Conservation (phyloP, 2,329 filamentous ascomycete genomes). For the Phialophora expanda region DNA sequence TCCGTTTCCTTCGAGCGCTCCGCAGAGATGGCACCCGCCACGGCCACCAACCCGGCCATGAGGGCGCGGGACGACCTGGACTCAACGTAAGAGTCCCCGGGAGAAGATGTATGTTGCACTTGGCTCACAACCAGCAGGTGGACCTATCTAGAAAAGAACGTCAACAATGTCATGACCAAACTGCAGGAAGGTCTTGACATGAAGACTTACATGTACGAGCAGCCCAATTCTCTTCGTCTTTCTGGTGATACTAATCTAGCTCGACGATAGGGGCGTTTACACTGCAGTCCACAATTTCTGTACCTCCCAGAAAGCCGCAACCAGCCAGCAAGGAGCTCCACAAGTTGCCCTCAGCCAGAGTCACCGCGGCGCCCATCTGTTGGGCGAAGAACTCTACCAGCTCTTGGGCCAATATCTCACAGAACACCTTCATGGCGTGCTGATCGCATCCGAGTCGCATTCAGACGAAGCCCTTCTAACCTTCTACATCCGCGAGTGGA, state of each 20-base stretch:
- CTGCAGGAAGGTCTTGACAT: constrained; percentile 92
- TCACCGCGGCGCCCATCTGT: constrained; percentile 70
- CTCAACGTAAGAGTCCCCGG: constrained; percentile 59
- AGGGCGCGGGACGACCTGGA: constrained; percentile 58
- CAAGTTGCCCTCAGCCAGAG: constrained; percentile 14
- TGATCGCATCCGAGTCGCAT: constrained; percentile 75
- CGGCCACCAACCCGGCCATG: constrained; percentile 34
- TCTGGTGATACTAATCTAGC: constrained; percentile 16
- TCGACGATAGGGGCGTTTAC: constrained; percentile 35
- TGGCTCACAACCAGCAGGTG: constrained; percentile 63
- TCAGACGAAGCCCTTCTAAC: constrained; percentile 85
- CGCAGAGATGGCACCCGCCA: constrained; percentile 32
- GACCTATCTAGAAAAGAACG: constrained; percentile 84
- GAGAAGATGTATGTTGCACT: not conserved
- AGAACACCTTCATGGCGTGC: constrained; percentile 73
- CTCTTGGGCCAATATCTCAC: constrained; percentile 86
- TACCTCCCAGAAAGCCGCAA: constrained; percentile 91
- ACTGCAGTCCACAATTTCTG: constrained; percentile 98
- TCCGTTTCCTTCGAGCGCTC: not conserved
- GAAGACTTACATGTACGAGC: constrained; percentile 68
- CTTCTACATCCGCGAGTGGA: constrained; percentile 98
- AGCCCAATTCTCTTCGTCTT: constrained; percentile 56
- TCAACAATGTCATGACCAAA: constrained; percentile 91
- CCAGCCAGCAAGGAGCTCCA: constrained; percentile 39
- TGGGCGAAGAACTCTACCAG: constrained; percentile 94